Base-by-base conservation (phyloP, 805 yeast genomes). In the Lachancea thermotolerans region DNA sequence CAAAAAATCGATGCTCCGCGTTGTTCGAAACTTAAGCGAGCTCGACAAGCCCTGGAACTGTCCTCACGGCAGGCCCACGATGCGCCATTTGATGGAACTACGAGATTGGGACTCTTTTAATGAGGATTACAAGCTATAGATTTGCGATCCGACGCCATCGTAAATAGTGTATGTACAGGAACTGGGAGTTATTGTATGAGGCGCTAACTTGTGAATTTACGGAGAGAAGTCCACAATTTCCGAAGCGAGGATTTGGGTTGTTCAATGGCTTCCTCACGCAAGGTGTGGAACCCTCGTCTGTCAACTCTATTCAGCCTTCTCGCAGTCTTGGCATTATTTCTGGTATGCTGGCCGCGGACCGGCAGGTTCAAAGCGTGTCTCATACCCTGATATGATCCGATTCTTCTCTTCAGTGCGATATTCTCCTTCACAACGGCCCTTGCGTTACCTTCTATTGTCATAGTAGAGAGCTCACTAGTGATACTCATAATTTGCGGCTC, bases 31-130 rank as follows among this genome's bases (percentile, higher is more conserved):
- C 56, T 67, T 93, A 42, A 78, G 91, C 10, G 68, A 62, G 0
- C 69, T 93, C 33, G 90, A 88, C 49, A 86, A 87, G 59, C 99
- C 99, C 0, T 93, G 99, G 99, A 84, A 82, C 55, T 81, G 89
- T 58, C 99, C 99, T 0, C 99, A 93, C 65, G 99, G 99, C 0
- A 70, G 99, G 51, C 99, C 99, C 0, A 93, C 99, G 1, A 80
- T 93, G 84, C 74, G 99, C 45, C 97, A 91, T 64, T 69, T 91
- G 47, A 78, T 82, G 48, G 88, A 85, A 45, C 57, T 82, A 33
- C 62, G 68, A 35, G 63, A 68, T 38, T 72, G 79, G 75, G 54
- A 58, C 16, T 53, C 72, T 0, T 77, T 76, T 50, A 54, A 54
- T 9, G 66, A 65, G 2, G 82, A 78, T 53, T 73, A 74, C 53